A percentile compares a stretch with the other conserved stretches of the same genome.
Conservation (phyloP, 352 stramenopile species). For the Phytophthora nicotianae region DNA sequence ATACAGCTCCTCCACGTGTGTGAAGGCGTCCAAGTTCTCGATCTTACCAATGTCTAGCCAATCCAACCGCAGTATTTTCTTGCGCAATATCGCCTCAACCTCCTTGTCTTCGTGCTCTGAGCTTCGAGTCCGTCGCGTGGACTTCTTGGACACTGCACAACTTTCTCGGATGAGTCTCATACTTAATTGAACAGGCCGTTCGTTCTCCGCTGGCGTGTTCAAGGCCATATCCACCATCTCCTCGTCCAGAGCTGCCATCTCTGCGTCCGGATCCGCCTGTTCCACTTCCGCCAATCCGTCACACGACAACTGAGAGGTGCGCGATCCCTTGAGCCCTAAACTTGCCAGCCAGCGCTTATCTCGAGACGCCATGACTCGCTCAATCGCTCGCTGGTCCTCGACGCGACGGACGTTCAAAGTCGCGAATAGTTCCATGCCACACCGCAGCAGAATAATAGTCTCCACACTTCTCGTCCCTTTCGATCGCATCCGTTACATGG, state of each 20-base stretch:
- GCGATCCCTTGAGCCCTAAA: slow-evolving; percentile 26
- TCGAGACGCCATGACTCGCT: slow-evolving; percentile 33
- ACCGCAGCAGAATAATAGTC: slow-evolving; percentile 19
- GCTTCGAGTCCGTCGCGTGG: slow-evolving; percentile 8
- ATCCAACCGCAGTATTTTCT: slow-evolving; percentile 70
- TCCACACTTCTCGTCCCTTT: slow-evolving; percentile 19
- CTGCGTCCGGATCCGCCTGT: slow-evolving; percentile 45
- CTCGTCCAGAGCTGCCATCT: slow-evolving; percentile 69
- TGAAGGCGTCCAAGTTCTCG: slow-evolving; percentile 80
- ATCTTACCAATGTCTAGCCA: slow-evolving; percentile 75
- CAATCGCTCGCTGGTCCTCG: slow-evolving; percentile 40
- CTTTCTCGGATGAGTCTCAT: slow-evolving; percentile 76
- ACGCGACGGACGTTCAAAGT: slow-evolving; percentile 36
- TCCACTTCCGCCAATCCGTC: slow-evolving; percentile 18
- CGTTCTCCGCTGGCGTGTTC: slow-evolving; percentile 37
- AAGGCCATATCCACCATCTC: slow-evolving; percentile 45
- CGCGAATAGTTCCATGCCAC: slow-evolving; percentile 45
- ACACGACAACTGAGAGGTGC: slow-evolving; percentile 8
- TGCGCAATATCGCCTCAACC: slow-evolving; percentile 49
- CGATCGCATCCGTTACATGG: slow-evolving; percentile 37
- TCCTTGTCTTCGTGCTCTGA: slow-evolving; percentile 35
- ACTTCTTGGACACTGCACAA: slow-evolving; percentile 11
- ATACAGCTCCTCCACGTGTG: slow-evolving; percentile 75
- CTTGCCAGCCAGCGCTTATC: slow-evolving; percentile 41
- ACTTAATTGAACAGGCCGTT: slow-evolving; percentile 50